Evolutionary conservation across 441 rosid species (phyloP).

Genomic region (Brassica balearica): DNA sequence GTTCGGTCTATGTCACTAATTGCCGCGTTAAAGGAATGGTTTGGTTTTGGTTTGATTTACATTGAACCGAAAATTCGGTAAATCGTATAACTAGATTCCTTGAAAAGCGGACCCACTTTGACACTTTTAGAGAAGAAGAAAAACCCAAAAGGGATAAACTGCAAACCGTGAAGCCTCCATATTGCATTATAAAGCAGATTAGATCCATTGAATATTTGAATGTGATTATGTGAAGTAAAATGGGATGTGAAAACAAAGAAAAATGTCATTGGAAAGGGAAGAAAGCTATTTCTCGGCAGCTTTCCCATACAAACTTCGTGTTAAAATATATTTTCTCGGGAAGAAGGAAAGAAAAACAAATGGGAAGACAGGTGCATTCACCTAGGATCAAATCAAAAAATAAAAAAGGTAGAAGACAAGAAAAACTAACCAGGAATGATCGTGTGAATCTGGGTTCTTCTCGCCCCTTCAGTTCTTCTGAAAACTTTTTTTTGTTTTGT

Average conservation of each 20-base stretch:
- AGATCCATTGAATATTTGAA: conserved; percentile 16
- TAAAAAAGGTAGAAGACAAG: background rate
- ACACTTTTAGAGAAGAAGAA: conserved; percentile 7
- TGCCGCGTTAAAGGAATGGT: background rate
- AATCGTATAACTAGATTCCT: conserved; percentile 31
- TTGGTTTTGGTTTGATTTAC: background rate
- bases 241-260: background rate
- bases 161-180: conserved; percentile 4
- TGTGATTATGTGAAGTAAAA: background rate
- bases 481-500: background rate
- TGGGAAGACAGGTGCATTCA: conserved; percentile 20
- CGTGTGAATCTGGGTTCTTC: conserved; percentile 8
- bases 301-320: background rate
- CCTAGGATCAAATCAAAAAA: background rate
- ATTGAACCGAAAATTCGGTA: background rate
- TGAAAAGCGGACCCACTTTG: conserved; percentile 23
- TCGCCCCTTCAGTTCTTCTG: conserved; percentile 8
- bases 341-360: background rate
- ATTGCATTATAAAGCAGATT: background rate
- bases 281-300: background rate
- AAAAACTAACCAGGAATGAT: conserved; percentile 31
- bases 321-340: background rate
- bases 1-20: background rate
- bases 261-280: background rate
- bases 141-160: background rate